Evolutionary conservation across 2,329 filamentous ascomycete genomes (phyloP).

Genomic region (Ceratocystis lukuohia): DNA sequence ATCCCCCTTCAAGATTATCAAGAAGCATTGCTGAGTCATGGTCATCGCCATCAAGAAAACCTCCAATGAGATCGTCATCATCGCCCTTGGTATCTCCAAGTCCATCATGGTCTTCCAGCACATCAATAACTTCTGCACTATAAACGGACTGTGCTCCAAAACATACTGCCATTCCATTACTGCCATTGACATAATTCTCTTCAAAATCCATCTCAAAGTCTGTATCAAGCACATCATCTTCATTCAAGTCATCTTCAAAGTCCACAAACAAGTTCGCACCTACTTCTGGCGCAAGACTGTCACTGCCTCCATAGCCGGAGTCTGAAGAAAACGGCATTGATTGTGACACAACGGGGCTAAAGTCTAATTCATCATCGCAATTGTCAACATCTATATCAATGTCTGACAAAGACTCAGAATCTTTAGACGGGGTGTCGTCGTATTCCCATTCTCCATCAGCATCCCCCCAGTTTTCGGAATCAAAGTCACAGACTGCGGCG

Average conservation of each 20-base stretch:
- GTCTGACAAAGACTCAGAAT: slow-evolving; percentile 11
- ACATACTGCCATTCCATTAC: background rate
- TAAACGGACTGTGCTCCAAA: background rate
- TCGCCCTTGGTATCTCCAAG: slow-evolving; percentile 1
- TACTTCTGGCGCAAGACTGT: slow-evolving; percentile 9
- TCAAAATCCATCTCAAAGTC: slow-evolving; percentile 11
- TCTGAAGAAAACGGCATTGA: slow-evolving; percentile 1
- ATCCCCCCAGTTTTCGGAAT: slow-evolving; percentile 12
- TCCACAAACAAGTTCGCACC: background rate
- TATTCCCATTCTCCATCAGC: slow-evolving; percentile 7
- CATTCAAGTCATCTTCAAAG: background rate
- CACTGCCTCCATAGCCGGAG: slow-evolving; percentile 1
- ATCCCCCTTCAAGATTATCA: background rate
- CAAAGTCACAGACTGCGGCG: background rate
- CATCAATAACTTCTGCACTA: background rate
- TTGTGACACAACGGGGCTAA: slow-evolving; percentile 5
- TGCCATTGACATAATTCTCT: background rate
- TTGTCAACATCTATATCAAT: slow-evolving; percentile 14
- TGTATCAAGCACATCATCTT: background rate
- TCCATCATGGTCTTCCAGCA: background rate
- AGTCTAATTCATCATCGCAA: background rate
- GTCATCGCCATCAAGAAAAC: background rate
- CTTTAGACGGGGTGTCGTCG: background rate
- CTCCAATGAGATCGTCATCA: slow-evolving; percentile 6
- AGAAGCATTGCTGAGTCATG: background rate